Conservation (phyloP, 306 rosid species). For the Comarum palustre region DNA sequence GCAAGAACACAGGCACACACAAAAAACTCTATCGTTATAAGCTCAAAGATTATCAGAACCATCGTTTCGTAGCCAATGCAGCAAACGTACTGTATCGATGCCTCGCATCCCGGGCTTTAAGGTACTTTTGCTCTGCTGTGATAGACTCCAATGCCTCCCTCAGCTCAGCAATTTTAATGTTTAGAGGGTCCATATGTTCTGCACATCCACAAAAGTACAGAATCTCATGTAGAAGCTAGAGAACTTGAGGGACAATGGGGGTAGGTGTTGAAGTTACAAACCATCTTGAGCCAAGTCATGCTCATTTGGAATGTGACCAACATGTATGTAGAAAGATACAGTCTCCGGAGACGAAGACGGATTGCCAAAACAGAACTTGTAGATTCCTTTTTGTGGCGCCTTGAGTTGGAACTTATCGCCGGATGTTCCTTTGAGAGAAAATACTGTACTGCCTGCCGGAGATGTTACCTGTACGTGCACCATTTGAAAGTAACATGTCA, state of each 20-base stretch:
- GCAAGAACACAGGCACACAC: background rate
- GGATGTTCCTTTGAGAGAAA: background rate
- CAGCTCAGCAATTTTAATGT: slow-evolving; percentile 18
- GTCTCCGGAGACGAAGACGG: background rate
- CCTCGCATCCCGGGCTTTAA: slow-evolving; percentile 5
- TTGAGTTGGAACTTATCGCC: slow-evolving; percentile 10
- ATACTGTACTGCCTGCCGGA: background rate
- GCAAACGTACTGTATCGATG: slow-evolving; percentile 15
- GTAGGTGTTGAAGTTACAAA: background rate
- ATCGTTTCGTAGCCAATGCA: background rate
- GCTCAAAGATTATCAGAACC: background rate
- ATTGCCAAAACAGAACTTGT: slow-evolving; percentile 22
- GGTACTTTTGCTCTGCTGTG: slow-evolving; percentile 16
- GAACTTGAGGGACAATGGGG: background rate
- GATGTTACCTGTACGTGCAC: background rate
- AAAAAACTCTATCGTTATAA: background rate
- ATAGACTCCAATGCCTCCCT: slow-evolving; percentile 19
- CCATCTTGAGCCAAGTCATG: slow-evolving; percentile 19
- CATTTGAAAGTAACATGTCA: background rate
- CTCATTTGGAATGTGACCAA: slow-evolving; percentile 14
- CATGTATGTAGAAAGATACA: slow-evolving; percentile 15
- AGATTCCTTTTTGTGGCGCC: background rate
- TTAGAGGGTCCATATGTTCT: slow-evolving; percentile 20
- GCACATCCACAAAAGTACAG: background rate
- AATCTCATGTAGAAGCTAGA: background rate